Evolutionary conservation across 306 rosid species (phyloP), one percentile per base, ranked within the genome.

Genomic region (Fragaria iinumae): DNA sequence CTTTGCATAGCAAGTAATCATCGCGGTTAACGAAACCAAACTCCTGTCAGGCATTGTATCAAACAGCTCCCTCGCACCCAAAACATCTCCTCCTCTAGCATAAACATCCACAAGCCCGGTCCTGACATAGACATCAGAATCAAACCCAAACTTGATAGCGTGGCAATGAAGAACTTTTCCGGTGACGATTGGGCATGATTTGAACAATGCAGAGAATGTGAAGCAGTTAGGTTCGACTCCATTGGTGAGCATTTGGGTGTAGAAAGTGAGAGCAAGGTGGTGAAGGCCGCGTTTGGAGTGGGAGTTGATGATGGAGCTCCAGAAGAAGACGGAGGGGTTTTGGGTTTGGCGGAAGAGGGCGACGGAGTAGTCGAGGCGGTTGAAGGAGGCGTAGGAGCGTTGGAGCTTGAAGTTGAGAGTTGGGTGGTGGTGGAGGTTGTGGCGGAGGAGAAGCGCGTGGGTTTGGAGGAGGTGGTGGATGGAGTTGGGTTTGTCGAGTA

Each of bases 401-500:
- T 89, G 98, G 79, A 93, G 97, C 76, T 91, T 91, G 89, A 93
- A 93, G 83, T 87, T 88, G 44, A 93, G 69, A 79, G 90, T 80
- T 20, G 93, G 88, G 82, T 93, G 86, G 47, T 79, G 72, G 84
- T 91, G 64, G 29, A 88, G 82, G 29, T 85, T 87, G 2, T 78
- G 88, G 39, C 96, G 96, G 67, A 93, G 80, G 74, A 93, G 81
- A 41, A 76, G 70, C 21, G 89, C 97, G 84, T 93, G 96, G 80
- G 88, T 80, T 84, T 89, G 85, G 66, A 86, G 91, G 55, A 91
- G 87, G 25, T 78, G 84, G 79, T 68, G 56, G 41, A 82, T 41
- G 69, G 96, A 88, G 69, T 87, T 85, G 73, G 91, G 67, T 32
- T 74, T 86, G 81, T 92, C 96, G 71, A 92, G 70, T 9, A 88